Conservation (phyloP, 495 filamentous ascomycete genomes). For the Astrothelium subdiscretum region DNA sequence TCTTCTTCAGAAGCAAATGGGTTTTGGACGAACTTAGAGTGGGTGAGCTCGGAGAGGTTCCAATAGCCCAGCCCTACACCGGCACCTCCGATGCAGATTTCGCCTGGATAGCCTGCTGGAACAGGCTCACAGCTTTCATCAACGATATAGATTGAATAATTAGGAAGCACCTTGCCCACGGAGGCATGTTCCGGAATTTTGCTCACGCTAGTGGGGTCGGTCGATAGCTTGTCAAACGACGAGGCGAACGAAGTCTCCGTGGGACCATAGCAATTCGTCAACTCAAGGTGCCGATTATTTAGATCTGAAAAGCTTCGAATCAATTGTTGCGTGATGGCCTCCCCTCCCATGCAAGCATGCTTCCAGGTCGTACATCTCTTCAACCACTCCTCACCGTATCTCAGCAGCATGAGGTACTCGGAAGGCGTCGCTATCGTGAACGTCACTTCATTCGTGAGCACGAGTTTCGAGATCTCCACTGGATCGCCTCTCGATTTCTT, state of each 20-base stretch:
- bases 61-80: conserved; percentile 33
- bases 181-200: too few species aligned
- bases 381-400: not conserved
- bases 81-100: conserved; percentile 34
- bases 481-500: not conserved
- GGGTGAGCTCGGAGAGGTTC: conserved; percentile 21
- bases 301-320: not conserved
- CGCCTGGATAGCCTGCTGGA: conserved; percentile 30
- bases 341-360: not conserved
- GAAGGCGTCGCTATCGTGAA: not conserved
- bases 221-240: not conserved
- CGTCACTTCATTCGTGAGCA: not conserved
- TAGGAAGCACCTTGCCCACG: conserved; percentile 18
- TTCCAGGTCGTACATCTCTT: not conserved
- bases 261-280: not conserved
- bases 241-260: not conserved
- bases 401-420: not conserved
- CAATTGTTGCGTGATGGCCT: not conserved
- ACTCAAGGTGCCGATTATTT: not conserved
- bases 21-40: not conserved
- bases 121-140: conserved; percentile 29
- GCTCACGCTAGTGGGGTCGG: not conserved
- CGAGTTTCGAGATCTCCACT: not conserved
- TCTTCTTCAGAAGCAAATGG: not conserved
- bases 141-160: conserved; percentile 33